A percentile compares a stretch with the other conserved stretches of the same genome.
phyloP scores from a whole-genome alignment of 2,329 filamentous ascomycete genomes.

The Sporothrix humicola region DNA sequence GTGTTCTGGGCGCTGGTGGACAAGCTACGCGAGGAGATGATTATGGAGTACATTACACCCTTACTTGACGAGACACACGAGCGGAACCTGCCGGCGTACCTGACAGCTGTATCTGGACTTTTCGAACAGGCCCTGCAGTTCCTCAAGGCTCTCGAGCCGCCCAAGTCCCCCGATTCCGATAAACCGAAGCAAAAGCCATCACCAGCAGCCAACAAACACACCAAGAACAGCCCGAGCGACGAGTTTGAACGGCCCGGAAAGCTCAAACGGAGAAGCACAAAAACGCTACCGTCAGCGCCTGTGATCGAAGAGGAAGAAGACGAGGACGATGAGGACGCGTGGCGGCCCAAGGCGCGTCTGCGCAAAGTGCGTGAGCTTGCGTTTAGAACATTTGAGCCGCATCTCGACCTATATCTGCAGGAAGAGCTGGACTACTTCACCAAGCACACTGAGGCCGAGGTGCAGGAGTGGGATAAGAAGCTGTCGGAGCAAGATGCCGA shows the following conservation, averaged over 20 bases:
- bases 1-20: slow-evolving; percentile 82
- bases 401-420: slow-evolving; percentile 89
- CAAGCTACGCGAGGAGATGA: slow-evolving; percentile 80
- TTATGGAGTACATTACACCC: slow-evolving; percentile 83
- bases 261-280: slow-evolving; percentile 24
- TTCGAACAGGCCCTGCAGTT: slow-evolving; percentile 87
- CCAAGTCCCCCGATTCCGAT: slow-evolving; percentile 55
- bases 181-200: background rate
- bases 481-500: slow-evolving; percentile 88
- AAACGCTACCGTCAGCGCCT: background rate
- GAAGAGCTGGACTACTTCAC: slow-evolving; percentile 91
- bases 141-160: slow-evolving; percentile 70
- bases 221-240: slow-evolving; percentile 24
- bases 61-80: slow-evolving; percentile 88
- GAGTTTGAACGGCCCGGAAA: slow-evolving; percentile 19
- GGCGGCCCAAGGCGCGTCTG: slow-evolving; percentile 31
- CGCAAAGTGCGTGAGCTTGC: slow-evolving; percentile 69
- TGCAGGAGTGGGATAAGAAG: slow-evolving; percentile 87
- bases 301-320: slow-evolving; percentile 25
- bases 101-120: slow-evolving; percentile 83
- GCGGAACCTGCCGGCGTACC: slow-evolving; percentile 74
- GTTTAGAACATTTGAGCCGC: slow-evolving; percentile 80
- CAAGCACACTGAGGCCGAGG: slow-evolving; percentile 74
- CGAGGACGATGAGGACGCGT: slow-evolving; percentile 30
- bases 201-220: slow-evolving; percentile 9